Percentiles rank a stretch among this genome's conserved stretches.
phyloP scores from a whole-genome alignment of 2,329 filamentous ascomycete species.

The Acrocalymma vagum region DNA sequence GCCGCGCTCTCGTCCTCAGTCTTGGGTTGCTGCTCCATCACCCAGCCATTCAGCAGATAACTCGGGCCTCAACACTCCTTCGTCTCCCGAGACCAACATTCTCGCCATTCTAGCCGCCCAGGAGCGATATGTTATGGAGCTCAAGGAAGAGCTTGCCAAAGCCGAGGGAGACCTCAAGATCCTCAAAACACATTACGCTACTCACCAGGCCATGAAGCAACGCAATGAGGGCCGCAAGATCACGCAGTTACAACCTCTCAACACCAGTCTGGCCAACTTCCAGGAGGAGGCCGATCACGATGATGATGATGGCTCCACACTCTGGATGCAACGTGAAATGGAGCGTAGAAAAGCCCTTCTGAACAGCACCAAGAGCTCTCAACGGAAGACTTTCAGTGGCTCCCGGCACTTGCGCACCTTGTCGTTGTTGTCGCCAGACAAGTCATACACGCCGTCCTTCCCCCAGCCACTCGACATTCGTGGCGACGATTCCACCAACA shows the following conservation, averaged over 20 bases:
- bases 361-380: conserved; percentile 56
- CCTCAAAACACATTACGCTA: conserved; percentile 85
- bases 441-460: conserved; percentile 45
- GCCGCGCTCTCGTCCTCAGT: conserved; percentile 47
- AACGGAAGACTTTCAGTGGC: conserved; percentile 69
- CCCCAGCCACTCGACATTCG: conserved; percentile 49
- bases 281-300: conserved; percentile 41
- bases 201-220: conserved; percentile 80
- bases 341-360: conserved; percentile 77
- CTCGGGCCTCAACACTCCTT: no score
- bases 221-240: conserved; percentile 67
- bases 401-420: conserved; percentile 71
- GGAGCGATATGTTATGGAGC: conserved; percentile 87
- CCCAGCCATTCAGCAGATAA: conserved; percentile 37
- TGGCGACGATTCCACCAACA: conserved; percentile 26
- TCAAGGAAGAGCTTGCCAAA: conserved; percentile 86
- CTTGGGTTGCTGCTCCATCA: conserved; percentile 46
- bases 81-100: conserved; percentile 59
- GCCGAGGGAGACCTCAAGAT: conserved; percentile 79
- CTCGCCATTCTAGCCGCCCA: conserved; percentile 91
- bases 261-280: conserved; percentile 47
- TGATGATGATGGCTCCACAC: conserved; percentile 54
- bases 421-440: conserved; percentile 79
- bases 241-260: conserved; percentile 65
- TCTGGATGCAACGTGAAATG: conserved; percentile 66